Evolutionary conservation across 2,329 filamentous ascomycete genomes (phyloP), one percentile per base, ranked within the genome.

Genomic region (Dendryphion nanum): DNA sequence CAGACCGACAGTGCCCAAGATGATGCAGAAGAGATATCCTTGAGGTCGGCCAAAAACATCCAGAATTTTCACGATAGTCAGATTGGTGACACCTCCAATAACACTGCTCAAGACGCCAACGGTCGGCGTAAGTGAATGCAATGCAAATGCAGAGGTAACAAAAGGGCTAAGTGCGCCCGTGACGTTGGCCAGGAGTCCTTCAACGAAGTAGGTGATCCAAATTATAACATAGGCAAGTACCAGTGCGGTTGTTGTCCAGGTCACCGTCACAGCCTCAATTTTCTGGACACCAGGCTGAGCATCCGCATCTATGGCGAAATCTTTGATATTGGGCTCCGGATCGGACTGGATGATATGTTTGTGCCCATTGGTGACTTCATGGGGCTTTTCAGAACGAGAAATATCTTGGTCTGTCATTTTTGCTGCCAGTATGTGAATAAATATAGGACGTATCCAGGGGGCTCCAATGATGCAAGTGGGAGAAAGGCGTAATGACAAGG

Each of bases 201-300:
- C 72, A 47, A 68, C 64, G 40, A 74, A 68, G 33, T 68, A 69
- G 42, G 69, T 62, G 5, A 71, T 33, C 47, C 66, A 72, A 36
- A 73, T 65, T 56, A 57, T 43, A 16, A 51, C 41, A 35, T 58
- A 63, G 14, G 50, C 53, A 8, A 50, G 30, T 14, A 51, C 51
- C 8, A 66, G 47, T 8, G 48, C 44, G 30, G 44, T 51, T 30
- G 47, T 56, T 4, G 51, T 52, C 64, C 64, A 67, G 3, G 52
- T 50, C 8, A 59, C 33, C 0, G 61, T 66, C 17, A 58, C 52
- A 26, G 64, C 64, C 40, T 67, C 57, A 6, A 53, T 54, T 14
- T 54, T 45, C 37, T 61, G 50, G 3, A 66, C 57, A 43, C 64
- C 64, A 20, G 50, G 35, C 40, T 57, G 59, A 0, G 32, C 26